Evolutionary conservation across 1,139 yeast genomes (phyloP).

Genomic region (Scheffersomyces cryptocercus): DNA sequence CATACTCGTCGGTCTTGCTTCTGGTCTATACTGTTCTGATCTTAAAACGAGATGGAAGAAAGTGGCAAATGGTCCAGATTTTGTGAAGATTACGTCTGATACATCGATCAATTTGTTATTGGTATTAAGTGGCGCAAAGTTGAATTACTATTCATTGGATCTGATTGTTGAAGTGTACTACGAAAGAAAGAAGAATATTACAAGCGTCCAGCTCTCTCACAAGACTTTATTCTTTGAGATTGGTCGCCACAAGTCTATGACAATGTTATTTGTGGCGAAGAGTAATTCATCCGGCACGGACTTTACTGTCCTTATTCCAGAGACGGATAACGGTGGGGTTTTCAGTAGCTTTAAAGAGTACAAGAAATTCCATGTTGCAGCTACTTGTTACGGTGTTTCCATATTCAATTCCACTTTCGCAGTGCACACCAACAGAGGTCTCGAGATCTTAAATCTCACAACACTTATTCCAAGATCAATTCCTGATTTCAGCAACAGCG

Average conservation of each 20-base stretch:
- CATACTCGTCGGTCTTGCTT: slow-evolving; percentile 34
- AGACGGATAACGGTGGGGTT: slow-evolving; percentile 48
- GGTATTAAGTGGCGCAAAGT: slow-evolving; percentile 56
- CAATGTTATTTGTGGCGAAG: slow-evolving; percentile 57
- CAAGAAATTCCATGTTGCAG: slow-evolving; percentile 49
- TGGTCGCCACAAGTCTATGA: slow-evolving; percentile 62
- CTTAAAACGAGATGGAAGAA: slow-evolving; percentile 59
- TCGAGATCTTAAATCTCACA: slow-evolving; percentile 65
- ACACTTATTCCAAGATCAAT: slow-evolving; percentile 57
- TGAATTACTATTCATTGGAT: slow-evolving; percentile 62
- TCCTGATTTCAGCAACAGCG: slow-evolving; percentile 43
- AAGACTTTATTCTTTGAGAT: slow-evolving; percentile 55
- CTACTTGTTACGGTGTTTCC: slow-evolving; percentile 58
- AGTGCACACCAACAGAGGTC: slow-evolving; percentile 67
- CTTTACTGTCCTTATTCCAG: slow-evolving; percentile 55
- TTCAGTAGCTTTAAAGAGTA: slow-evolving; percentile 54
- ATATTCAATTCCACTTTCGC: slow-evolving; percentile 64
- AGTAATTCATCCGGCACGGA: slow-evolving; percentile 48
- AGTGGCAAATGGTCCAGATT: slow-evolving; percentile 53
- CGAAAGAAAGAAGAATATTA: slow-evolving; percentile 30
- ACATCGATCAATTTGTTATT: slow-evolving; percentile 59
- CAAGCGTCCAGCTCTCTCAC: slow-evolving; percentile 37
- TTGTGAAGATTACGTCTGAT: slow-evolving; percentile 63
- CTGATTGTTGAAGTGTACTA: slow-evolving; percentile 41
- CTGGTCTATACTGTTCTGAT: slow-evolving; percentile 51